These are phyloP conservation scores for Symmetrospora coprosmae DNA, from an alignment of 768 basidiomycete genomes.

Conservation along the genomic window DNA sequence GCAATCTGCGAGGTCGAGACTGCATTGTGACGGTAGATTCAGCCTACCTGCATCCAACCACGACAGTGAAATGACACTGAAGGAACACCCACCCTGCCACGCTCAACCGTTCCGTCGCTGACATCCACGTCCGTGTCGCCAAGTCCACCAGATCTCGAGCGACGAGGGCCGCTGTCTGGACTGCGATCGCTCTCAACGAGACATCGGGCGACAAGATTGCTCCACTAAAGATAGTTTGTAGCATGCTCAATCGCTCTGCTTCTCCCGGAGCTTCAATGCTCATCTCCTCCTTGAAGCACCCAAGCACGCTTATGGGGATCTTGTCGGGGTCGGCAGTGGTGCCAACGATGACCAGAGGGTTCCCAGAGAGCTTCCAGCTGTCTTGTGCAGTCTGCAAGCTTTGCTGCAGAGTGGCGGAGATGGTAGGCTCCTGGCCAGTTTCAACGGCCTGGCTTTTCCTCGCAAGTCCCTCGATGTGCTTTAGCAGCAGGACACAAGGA, in stretches of 20 bases:
- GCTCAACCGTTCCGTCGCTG: no score
- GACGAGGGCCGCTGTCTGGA: slow-evolving; percentile 79
- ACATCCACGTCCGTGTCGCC: slow-evolving; percentile 47
- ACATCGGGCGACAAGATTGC: slow-evolving; percentile 57
- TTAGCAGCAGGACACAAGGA: slow-evolving; percentile 69
- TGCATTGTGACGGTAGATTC: slow-evolving; percentile 17
- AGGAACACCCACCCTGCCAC: no score
- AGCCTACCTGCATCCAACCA: no score
- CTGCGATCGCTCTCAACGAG: slow-evolving; percentile 54
- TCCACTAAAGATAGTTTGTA: slow-evolving; percentile 42
- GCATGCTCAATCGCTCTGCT: slow-evolving; percentile 51
- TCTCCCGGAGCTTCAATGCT: slow-evolving; percentile 67
- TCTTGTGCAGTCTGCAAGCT: slow-evolving; percentile 48
- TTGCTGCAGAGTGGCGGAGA: slow-evolving; percentile 50
- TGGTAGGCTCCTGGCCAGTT: slow-evolving; percentile 50
- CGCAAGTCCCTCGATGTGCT: slow-evolving; percentile 64
- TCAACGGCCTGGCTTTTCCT: slow-evolving; percentile 54
- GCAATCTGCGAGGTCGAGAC: background rate
- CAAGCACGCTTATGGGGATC: slow-evolving; percentile 50
- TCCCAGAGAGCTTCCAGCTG: slow-evolving; percentile 50
- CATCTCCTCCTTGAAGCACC: slow-evolving; percentile 75
- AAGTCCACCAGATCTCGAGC: slow-evolving; percentile 66
- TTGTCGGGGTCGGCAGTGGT: slow-evolving; percentile 56
- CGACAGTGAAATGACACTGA: no score
- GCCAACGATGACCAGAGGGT: slow-evolving; percentile 61